A percentile compares a stretch with the other conserved stretches of the same genome.
These are phyloP conservation scores for Hyphodiscus sp. DNA, from an alignment of 2,329 filamentous ascomycete genomes.

Conservation along the genomic window DNA sequence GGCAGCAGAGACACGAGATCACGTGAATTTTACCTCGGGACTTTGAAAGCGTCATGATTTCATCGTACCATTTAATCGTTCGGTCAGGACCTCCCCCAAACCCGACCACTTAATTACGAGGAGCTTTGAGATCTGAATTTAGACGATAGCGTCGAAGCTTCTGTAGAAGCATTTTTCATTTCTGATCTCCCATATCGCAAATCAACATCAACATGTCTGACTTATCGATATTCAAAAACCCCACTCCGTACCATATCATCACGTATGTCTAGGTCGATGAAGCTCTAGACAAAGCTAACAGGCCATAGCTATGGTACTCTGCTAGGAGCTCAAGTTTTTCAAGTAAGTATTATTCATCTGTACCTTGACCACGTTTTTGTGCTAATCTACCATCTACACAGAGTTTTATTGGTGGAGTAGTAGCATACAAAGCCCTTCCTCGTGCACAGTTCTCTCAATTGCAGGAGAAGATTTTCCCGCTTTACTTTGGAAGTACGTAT, in stretches of 20 bases:
- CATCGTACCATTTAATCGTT: not conserved
- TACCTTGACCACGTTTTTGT: not conserved
- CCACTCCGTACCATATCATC: constrained; percentile 70
- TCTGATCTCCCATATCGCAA: not conserved
- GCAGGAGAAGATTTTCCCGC: constrained; percentile 75
- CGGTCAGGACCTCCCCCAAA: no score
- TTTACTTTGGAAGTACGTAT: constrained; percentile 46
- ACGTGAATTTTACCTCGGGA: not conserved
- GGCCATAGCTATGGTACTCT: constrained; percentile 76
- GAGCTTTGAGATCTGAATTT: no score
- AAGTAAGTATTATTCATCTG: constrained; percentile 43
- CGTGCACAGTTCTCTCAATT: constrained; percentile 75
- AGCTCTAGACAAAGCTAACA: constrained; percentile 10
- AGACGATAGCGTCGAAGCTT: not conserved
- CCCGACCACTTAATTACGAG: no score
- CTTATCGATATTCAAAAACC: constrained; percentile 45
- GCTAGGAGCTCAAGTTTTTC: constrained; percentile 80
- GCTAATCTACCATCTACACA: constrained; percentile 27
- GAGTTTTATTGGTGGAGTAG: constrained; percentile 69
- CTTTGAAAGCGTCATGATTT: constrained; percentile 6
- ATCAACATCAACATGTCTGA: constrained; percentile 29
- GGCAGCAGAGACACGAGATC: not conserved
- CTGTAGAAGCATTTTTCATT: not conserved
- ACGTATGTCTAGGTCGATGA: constrained; percentile 43
- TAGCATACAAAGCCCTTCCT: constrained; percentile 71